Evolutionary conservation across 202 grass and related monocot genomes (phyloP), one percentile per base, ranked within the genome.

Genomic region (Setaria italica): DNA sequence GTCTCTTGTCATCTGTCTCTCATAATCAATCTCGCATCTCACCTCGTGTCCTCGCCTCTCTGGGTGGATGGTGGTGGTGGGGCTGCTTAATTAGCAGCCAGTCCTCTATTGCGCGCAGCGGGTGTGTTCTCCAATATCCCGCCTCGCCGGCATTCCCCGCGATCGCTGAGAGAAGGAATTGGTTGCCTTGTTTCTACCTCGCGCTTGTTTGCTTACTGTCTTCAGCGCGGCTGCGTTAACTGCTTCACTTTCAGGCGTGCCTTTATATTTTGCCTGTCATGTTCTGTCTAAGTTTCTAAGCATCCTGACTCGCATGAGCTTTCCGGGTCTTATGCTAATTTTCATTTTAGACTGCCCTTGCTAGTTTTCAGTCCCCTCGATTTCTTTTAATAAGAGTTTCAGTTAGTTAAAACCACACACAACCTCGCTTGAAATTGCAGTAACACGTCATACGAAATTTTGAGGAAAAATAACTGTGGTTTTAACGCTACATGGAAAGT

Each of bases 61-160:
- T 4, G 11, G 2, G 21, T 30, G 15, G 39, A 19, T 70, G 10
- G n/a, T 6, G 11, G 51, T 7, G 50, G 5, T 3, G 48, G n/a
- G 15, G 49, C 0, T 1, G 79, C 65, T 2, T 7, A 70, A 70
- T 58, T 67, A 59, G 16, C 20, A 20, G 35, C 51, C 37, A 12
- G 34, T 66, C 32, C 41, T 21, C 72, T 39, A 2, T 62, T 46
- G 54, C 66, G 29, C 29, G 37, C 49, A 6, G 39, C 49, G 42
- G 30, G 20, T 84, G 33, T n/a, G 55, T 79, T 84, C 6, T 34
- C 65, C 49, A 43, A 30, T 81, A 50, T 39, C 35, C n/a, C 4
- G 39, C 0, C 14, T 17, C 39, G 67, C 67, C 15, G 37, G 67
- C 48, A 77, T 72, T 70, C 63, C 25, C 17, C 49, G 16, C 45